These are phyloP conservation scores for Pelargonium citronellum DNA, from an alignment of 441 rosid species.

Conservation along the genomic window DNA sequence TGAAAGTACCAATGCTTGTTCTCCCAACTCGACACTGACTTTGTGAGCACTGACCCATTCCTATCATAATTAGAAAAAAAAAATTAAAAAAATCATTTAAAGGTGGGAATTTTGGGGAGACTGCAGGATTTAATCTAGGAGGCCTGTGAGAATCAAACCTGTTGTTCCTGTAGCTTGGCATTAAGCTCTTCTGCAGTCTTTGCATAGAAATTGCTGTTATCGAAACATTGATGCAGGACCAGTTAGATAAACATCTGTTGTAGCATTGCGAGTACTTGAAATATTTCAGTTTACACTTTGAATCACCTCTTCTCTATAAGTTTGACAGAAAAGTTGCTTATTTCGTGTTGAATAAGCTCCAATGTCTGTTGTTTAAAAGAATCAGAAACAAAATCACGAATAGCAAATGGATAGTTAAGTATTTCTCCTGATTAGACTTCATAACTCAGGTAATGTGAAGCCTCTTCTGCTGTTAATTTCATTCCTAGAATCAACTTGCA, in stretches of 20 bases:
- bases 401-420: neutral
- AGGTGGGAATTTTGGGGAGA: neutral
- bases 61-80: slow-evolving; percentile 26
- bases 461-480: neutral
- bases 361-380: slow-evolving; percentile 30
- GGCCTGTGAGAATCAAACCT: slow-evolving; percentile 35
- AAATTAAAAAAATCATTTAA: slow-evolving; percentile 8
- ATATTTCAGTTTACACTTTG: slow-evolving; percentile 17
- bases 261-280: slow-evolving; percentile 7
- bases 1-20: slow-evolving; percentile 32
- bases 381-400: neutral
- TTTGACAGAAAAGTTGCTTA: slow-evolving; percentile 40
- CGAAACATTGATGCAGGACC: neutral
- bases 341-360: slow-evolving; percentile 62
- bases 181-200: slow-evolving; percentile 43
- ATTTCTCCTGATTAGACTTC: neutral
- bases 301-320: slow-evolving; percentile 46
- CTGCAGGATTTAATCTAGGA: slow-evolving; percentile 13
- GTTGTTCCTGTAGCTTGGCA: slow-evolving; percentile 49
- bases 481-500: neutral
- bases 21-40: slow-evolving; percentile 24
- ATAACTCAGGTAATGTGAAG: neutral
- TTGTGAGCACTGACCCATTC: slow-evolving; percentile 43
- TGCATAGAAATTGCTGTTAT: slow-evolving; percentile 46
- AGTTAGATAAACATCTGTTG: slow-evolving; percentile 13